Evolutionary conservation across 2,329 filamentous ascomycete species (phyloP).

Genomic region (Tolypocladium inflatum): DNA sequence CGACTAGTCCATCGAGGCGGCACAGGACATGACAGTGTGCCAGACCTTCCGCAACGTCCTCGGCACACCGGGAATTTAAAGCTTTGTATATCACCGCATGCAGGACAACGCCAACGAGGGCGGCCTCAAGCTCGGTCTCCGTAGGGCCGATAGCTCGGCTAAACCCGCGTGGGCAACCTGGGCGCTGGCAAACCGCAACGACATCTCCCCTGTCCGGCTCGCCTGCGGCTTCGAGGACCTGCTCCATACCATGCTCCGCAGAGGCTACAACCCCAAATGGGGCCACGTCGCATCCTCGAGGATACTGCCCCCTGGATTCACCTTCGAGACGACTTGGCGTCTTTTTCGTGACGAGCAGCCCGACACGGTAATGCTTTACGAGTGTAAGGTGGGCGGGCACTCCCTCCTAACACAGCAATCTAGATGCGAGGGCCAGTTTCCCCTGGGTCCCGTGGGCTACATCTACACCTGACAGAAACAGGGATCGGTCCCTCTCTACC

Average conservation of each 20-base stretch:
- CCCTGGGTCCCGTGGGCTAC: not conserved
- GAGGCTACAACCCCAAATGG: no score
- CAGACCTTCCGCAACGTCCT: not conserved
- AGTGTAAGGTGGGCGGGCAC: not conserved
- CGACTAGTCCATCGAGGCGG: no score
- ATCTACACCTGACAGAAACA: not conserved
- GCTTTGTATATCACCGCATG: not conserved
- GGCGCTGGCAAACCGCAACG: not conserved
- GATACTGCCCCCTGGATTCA: not conserved
- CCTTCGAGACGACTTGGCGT: not conserved
- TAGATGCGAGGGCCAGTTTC: constrained; percentile 1
- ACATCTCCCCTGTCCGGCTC: not conserved
- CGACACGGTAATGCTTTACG: not conserved
- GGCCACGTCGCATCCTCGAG: not conserved
- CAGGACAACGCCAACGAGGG: not conserved
- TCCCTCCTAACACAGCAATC: no score
- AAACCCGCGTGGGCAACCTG: not conserved
- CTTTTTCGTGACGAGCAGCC: not conserved
- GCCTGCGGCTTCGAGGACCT: not conserved
- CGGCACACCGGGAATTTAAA: not conserved
- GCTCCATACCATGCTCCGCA: not conserved
- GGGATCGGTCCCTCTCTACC: not conserved
- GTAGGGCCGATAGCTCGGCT: not conserved
- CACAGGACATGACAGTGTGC: not conserved
- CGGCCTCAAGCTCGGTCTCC: not conserved